Base-by-base conservation (phyloP, 2,329 filamentous ascomycete genomes). In the Talaromyces amestolkiae region DNA sequence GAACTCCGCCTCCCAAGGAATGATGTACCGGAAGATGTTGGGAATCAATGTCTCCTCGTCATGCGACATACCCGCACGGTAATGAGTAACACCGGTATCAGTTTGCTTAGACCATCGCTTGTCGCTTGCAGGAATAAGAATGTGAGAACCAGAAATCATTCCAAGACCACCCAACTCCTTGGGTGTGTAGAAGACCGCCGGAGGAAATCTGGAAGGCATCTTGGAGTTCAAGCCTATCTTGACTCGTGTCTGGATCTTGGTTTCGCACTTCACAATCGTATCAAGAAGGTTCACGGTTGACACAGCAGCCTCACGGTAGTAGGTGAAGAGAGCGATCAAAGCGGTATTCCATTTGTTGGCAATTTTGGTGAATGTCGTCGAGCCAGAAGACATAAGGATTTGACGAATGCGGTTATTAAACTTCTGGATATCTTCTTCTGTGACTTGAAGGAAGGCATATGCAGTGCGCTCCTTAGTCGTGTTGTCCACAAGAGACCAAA, bases 341-440 rank as follows among this genome's bases (percentile, higher is more conserved):
- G 92, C 95, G 0, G 95, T 99, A 79, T 99, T 99, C 95, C 96
- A 99, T 81, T 99, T 99, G 81, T 99, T 99, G 56, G 96, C 95
- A 74, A 99, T 99, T 85, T 99, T 99, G 54, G 95, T 99, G 81
- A 99, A 99, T 0, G 95, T 99, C 0, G 95, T 99, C 5, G 92
- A 97, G n/a, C 95, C 96, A 66, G 95, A 98, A 11, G 94, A 98
- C 95, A 99, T 99, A 65, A 99, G 85, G 75, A 99, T 99, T 75
- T 99, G 95, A 66, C 95, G 89, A 74, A 99, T 99, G 49, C 96
- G 89, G 78, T 99, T 99, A 80, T 99, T 99, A 84, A 99, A 99
- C 79, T 98, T 98, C 70, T 94, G 91, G 58, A 99, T 94, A 74
- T 99, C 95, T 75, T 98, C 95, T 74, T 98, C 94, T 0, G 95